Base-by-base conservation (phyloP, 768 basidiomycete genomes). In the Rhizopogon vesiculosus region DNA sequence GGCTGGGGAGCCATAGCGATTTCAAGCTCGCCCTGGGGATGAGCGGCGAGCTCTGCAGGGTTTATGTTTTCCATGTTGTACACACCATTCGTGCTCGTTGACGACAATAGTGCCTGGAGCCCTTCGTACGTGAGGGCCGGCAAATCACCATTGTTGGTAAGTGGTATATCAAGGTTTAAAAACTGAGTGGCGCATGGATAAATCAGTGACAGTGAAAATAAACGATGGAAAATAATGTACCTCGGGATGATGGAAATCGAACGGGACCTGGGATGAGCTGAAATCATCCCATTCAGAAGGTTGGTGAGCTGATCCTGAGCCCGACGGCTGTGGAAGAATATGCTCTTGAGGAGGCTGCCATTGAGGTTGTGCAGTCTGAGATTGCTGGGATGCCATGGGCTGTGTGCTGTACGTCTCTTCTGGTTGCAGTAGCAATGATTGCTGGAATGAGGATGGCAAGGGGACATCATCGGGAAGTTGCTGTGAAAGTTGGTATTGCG, bases 1-100 rank as follows among this genome's bases (percentile, higher is more conserved):
- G 28, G 18, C 16, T 28, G 46, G 42, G 54, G 42, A 19, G 61
- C 53, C 67, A 74, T 28, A 7, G 45, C 33, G 4, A 78, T 60
- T 48, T 78, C 72, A 38, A 79, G 61, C 42, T 74, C 68, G 3
- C 72, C 74, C 12, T 58, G 59, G 2, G 79, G 76, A 28, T 70
- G 66, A 33, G 66, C 55, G 13, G 68, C 25, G 29, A 78, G 60
- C 22, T 56, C 57, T 22, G 66, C 55, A 2, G 69, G 48, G 54
- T 74, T 68, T 46, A 77, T 64, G 28, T 69, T 65, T 1, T 66
- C 53, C 18, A 77, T 56, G 50, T 69, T 66, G 60, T 75, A 80
- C 29, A 76, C 58, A 18, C 66, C 66, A 5, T 68, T 69, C 57
- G 73, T 66, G 7, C 61, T 61, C 2, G 73, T 70, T 7, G 61